Base-by-base conservation (phyloP, 1,284 basidiomycete genomes). In the Lignosus rhinocerotis region DNA sequence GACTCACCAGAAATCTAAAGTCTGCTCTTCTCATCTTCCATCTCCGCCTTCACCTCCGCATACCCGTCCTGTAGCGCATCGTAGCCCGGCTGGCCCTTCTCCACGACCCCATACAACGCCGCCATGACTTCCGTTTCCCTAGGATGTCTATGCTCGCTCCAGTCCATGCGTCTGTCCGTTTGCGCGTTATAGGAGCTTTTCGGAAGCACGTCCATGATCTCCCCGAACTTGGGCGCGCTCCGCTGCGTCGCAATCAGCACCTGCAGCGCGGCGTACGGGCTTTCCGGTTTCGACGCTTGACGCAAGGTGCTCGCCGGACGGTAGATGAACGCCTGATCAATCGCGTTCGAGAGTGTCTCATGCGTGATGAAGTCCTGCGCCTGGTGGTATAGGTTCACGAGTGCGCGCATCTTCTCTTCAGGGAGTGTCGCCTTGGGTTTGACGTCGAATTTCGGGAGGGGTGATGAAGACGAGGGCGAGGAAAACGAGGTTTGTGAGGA, bases 361-460 rank as follows among this genome's bases (percentile, higher is more conserved):
- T 76, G 77, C 9, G 88, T 88, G 60, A 91, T 80, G 75, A 87
- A 90, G 4, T 74, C 74, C 53, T 81, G 80, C 45, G 84, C 73
- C 72, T 88, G 81, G 76, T 91, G 88, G 75, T 91, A 91, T 48
- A 91, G 79, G 9, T 82, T 79, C 58, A 90, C 80, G 63, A 91
- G 83, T 6, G 87, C 84, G 60, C 87, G 86, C 75, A 90, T 77
- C 73, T 86, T 89, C 34, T 80, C 76, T n/a, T 80, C 76, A 1
- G 85, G 76, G 5, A 86, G 78, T 54, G 54, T 53, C 25, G 54
- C 66, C 64, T 61, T 64, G 59, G 62, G 72, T 64, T 49, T 70
- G 60, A 57, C 60, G 66, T 58, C 59, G 41, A 57, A 63, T 50
- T 60, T 65, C 12, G 54, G 32, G 5, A 39, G 19, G 31, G 56